A percentile compares a stretch with the other conserved stretches of the same genome.
phyloP scores from a whole-genome alignment of 2,329 filamentous ascomycete genomes.

The Phyllosticta citriasiana region DNA sequence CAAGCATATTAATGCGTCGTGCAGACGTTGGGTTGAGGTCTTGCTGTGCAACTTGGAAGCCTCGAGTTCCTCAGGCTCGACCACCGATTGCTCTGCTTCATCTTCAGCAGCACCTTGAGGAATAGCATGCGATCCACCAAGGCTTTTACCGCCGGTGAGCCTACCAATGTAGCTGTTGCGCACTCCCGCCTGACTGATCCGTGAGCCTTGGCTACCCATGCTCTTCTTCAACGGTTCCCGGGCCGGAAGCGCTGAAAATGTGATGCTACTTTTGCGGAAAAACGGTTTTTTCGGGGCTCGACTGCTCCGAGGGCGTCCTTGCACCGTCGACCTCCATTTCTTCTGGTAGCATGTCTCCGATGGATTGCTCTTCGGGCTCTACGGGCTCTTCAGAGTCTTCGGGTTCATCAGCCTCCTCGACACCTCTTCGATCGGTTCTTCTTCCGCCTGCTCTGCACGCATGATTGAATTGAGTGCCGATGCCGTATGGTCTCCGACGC shows the following conservation, averaged over 20 bases:
- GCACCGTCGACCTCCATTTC: slow-evolving; percentile 39
- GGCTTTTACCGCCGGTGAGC: slow-evolving; percentile 59
- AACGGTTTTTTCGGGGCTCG: slow-evolving; percentile 66
- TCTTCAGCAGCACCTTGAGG: slow-evolving; percentile 18
- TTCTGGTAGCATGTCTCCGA: slow-evolving; percentile 22
- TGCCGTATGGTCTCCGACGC: slow-evolving; percentile 24
- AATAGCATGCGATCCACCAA: slow-evolving; percentile 39
- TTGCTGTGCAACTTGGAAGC: slow-evolving; percentile 60
- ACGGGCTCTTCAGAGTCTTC: too few species aligned
- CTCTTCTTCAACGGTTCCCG: slow-evolving; percentile 88
- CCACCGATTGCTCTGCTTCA: slow-evolving; percentile 34
- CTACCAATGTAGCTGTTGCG: slow-evolving; percentile 65
- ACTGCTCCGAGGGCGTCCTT: slow-evolving; percentile 56
- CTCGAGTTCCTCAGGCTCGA: slow-evolving; percentile 32
- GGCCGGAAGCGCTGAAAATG: slow-evolving; percentile 85
- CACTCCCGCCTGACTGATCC: slow-evolving; percentile 68
- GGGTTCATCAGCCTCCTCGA: neutral
- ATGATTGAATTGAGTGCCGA: slow-evolving; percentile 21
- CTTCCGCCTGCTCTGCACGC: slow-evolving; percentile 13
- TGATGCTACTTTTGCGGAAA: slow-evolving; percentile 87
- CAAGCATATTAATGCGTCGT: slow-evolving; percentile 76
- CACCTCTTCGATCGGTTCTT: slow-evolving; percentile 14
- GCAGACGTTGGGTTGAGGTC: slow-evolving; percentile 84
- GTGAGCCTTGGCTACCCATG: slow-evolving; percentile 59
- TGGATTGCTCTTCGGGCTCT: slow-evolving; percentile 7